Percentiles rank a stretch among this genome's conserved stretches.
Conservation (phyloP, 805 yeast genomes). For the Cyberlindnera maritima region DNA sequence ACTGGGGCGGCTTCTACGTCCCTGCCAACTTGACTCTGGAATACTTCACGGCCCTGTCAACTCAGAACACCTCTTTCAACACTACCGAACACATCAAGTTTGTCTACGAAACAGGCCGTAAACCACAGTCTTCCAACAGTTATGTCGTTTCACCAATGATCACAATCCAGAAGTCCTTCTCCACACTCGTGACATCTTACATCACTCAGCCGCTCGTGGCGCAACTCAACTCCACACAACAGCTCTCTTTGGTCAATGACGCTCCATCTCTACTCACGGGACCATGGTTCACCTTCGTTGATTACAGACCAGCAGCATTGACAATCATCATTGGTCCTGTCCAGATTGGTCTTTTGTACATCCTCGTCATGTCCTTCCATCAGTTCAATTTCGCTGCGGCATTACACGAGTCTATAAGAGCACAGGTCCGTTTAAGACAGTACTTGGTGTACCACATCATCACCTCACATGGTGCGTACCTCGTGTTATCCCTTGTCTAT, state of each 20-base stretch:
- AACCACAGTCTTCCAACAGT: slow-evolving; percentile 40
- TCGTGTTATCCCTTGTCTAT: slow-evolving; percentile 52
- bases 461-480: slow-evolving; percentile 33
- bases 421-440: slow-evolving; percentile 25
- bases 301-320: slow-evolving; percentile 41
- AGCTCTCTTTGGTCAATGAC: slow-evolving; percentile 21
- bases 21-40: slow-evolving; percentile 40
- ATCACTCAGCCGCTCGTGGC: slow-evolving; percentile 10
- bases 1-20: slow-evolving; percentile 59
- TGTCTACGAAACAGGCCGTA: slow-evolving; percentile 60
- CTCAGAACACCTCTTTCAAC: slow-evolving; percentile 12
- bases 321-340: slow-evolving; percentile 54
- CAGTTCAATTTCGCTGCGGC: slow-evolving; percentile 56
- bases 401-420: slow-evolving; percentile 35
- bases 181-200: slow-evolving; percentile 21
- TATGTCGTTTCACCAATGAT: slow-evolving; percentile 41
- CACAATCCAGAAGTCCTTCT: slow-evolving; percentile 13
- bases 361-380: slow-evolving; percentile 66
- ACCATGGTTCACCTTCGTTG: slow-evolving; percentile 28
- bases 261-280: slow-evolving; percentile 24
- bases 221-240: slow-evolving; percentile 14
- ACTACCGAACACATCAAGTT: slow-evolving; percentile 28
- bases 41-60: slow-evolving; percentile 20
- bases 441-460: slow-evolving; percentile 46
- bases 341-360: slow-evolving; percentile 66